These are phyloP conservation scores for Globisporangium ultimum DNA, from an alignment of 352 stramenopile species.

Conservation along the genomic window DNA sequence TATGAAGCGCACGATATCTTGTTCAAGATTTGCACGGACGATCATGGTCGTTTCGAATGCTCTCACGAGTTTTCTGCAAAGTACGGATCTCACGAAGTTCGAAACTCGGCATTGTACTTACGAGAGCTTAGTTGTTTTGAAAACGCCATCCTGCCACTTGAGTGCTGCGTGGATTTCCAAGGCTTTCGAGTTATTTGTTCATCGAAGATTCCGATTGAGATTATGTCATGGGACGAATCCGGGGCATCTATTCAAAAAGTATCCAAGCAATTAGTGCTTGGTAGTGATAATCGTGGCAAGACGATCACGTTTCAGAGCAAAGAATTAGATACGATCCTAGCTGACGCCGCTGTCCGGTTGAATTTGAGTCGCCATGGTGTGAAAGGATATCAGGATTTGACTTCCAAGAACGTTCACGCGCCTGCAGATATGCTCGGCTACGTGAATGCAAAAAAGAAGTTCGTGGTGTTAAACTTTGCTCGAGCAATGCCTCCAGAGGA, in stretches of 20 bases:
- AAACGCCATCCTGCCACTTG: constrained; percentile 67
- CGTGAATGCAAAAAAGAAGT: constrained; percentile 42
- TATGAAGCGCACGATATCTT: constrained; percentile 88
- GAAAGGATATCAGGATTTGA: constrained; percentile 86
- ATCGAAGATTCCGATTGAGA: constrained; percentile 83
- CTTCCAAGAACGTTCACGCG: constrained; percentile 70
- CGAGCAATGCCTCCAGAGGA: constrained; percentile 88
- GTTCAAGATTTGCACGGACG: constrained; percentile 88
- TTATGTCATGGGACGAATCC: constrained; percentile 60
- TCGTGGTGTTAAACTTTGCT: constrained; percentile 82
- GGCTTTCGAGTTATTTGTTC: constrained; percentile 85
- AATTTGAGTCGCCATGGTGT: constrained; percentile 86
- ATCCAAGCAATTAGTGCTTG: constrained; percentile 80
- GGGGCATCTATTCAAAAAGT: constrained; percentile 53
- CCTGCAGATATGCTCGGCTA: constrained; percentile 86
- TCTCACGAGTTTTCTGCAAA: constrained; percentile 89
- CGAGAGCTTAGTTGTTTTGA: constrained; percentile 27
- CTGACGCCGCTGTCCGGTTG: constrained; percentile 49
- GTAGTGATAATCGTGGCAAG: constrained; percentile 79
- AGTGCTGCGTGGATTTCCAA: constrained; percentile 86
- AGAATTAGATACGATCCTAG: constrained; percentile 68
- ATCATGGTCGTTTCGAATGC: constrained; percentile 89
- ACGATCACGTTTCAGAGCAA: constrained; percentile 81
- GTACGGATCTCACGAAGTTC: constrained; percentile 69
- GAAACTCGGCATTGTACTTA: constrained; percentile 80